Evolutionary conservation across 2,329 filamentous ascomycete species (phyloP).

Genomic region (Verticillium dahliae): DNA sequence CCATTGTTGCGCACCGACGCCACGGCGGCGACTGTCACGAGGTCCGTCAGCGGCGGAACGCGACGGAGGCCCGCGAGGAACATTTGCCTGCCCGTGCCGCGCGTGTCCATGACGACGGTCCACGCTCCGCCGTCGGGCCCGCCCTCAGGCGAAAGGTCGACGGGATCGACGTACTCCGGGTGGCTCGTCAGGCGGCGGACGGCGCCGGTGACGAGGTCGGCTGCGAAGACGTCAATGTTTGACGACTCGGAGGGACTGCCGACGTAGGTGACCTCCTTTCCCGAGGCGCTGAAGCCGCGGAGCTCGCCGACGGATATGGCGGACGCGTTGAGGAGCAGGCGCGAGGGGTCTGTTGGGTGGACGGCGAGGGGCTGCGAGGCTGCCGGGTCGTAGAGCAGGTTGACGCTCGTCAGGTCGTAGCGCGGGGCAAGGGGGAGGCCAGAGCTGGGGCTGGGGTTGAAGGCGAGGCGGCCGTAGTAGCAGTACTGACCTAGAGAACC

Average conservation of each 20-base stretch:
- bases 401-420: slow-evolving; percentile 30
- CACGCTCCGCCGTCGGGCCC: slow-evolving; percentile 27
- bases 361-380: slow-evolving; percentile 6
- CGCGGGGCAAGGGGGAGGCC: slow-evolving; percentile 18
- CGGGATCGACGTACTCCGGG: slow-evolving; percentile 31
- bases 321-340: slow-evolving; percentile 19
- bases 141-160: slow-evolving; percentile 28
- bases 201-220: slow-evolving; percentile 25
- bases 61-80: slow-evolving; percentile 25
- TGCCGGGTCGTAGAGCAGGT: slow-evolving; percentile 15
- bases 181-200: slow-evolving; percentile 30
- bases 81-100: slow-evolving; percentile 27
- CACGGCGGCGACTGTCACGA: slow-evolving; percentile 18
- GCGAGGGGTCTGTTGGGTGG: slow-evolving; percentile 1
- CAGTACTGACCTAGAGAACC: slow-evolving; percentile 11
- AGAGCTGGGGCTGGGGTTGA: slow-evolving; percentile 23
- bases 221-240: slow-evolving; percentile 34
- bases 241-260: slow-evolving; percentile 26
- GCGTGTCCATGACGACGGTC: slow-evolving; percentile 31
- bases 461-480: slow-evolving; percentile 26
- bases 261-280: slow-evolving; percentile 29
- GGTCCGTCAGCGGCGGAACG: slow-evolving; percentile 28
- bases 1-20: slow-evolving; percentile 35
- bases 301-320: slow-evolving; percentile 30
- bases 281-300: slow-evolving; percentile 30